Evolutionary conservation across 257 asterid genomes (phyloP).

Genomic region (Rauvolfia tetraphylla): DNA sequence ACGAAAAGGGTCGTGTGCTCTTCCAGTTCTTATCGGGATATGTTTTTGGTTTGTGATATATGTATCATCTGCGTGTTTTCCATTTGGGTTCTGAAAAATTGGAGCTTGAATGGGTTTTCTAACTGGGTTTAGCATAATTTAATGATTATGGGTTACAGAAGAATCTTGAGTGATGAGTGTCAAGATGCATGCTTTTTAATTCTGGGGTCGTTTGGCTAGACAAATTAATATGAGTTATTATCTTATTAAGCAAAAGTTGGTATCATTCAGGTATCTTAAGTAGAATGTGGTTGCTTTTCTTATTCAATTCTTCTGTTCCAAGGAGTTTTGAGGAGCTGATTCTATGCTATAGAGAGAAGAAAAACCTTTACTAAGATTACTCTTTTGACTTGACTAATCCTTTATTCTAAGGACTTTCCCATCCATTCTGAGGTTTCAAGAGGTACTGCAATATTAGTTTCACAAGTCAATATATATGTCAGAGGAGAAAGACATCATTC

Average conservation of each 20-base stretch:
- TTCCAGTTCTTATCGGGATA: not conserved
- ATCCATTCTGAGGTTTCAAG: too few relatives aligned
- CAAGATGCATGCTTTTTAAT: not conserved
- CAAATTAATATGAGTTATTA: not conserved
- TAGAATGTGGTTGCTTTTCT: not conserved
- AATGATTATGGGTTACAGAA: not conserved
- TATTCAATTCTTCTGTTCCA: not conserved
- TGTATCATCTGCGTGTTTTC: too few relatives aligned
- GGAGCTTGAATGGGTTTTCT: not conserved
- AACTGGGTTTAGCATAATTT: not conserved
- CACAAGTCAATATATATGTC: not conserved
- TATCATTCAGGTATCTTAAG: not conserved
- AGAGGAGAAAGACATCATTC: not conserved
- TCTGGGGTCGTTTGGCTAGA: not conserved
- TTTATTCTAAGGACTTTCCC: too few relatives aligned
- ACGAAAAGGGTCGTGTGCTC: too few relatives aligned
- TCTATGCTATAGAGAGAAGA: not conserved
- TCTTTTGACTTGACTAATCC: not conserved
- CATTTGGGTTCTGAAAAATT: not conserved
- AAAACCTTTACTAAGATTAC: not conserved
- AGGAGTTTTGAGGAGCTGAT: not conserved
- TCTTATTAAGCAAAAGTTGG: not conserved
- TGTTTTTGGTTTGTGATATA: not conserved
- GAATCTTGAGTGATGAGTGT: not conserved
- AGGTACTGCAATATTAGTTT: not conserved